Base-by-base conservation (phyloP, 345 rosid species). In the Atalantia buxifolia region DNA sequence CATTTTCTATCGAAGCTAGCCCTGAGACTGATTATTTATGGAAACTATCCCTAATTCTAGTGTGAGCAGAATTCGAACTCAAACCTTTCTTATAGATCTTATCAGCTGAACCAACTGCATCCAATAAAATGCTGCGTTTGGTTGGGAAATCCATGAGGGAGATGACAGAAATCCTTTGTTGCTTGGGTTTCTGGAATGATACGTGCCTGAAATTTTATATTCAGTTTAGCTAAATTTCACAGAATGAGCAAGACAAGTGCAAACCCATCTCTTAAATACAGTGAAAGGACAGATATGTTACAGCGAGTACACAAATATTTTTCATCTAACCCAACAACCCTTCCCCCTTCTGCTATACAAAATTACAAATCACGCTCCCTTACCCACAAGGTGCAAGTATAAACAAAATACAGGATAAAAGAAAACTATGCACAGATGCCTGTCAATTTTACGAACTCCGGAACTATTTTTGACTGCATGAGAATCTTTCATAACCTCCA, bases 261-360 rank as follows among this genome's bases (percentile, higher is more conserved):
- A 27, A 28, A 63, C 48, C 45, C 36, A 45, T 75, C 45, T 76
- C 57, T 48, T 42, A 50, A 63, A 19, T 60, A 61, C 38, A 72
- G 24, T 57, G 27, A 57, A 45, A 63, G 13, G 10, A 50, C 18
- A 62, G 48, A 22, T 31, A 65, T 53, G 48, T 65, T 38, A 71
- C 74, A 53, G 5, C 48, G 60, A 45, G 72, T 30, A 22, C 27
- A 45, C 71, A 77, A 21, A 76, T 33, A 13, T 21, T 66, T 60
- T 53, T 66, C 13, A 68, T 53, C 73, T 18, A 64, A 53, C 53
- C 59, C 53, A 24, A 38, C 50, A 71, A n/a, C 40, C 67, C 25
- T 27, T n/a, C 2, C 22, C 18, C 69, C 40, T 56, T 48, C 71
- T 16, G 31, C 80, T 77, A 50, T 81, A 64, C 78, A 5, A 35